Evolutionary conservation across 169 alveolate species (phyloP).

Genomic region (Plasmodium relictum): DNA sequence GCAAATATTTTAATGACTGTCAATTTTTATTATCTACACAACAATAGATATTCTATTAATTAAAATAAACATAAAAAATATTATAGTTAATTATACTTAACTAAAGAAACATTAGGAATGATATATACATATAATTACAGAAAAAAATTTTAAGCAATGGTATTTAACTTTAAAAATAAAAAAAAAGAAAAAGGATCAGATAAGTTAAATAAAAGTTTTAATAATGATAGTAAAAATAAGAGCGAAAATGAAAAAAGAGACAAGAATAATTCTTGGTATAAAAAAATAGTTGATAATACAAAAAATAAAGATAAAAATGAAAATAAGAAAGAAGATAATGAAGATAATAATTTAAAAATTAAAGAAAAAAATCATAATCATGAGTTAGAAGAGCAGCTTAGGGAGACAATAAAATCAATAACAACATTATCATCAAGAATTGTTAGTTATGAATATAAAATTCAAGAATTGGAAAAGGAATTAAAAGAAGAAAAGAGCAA

Average conservation of each 20-base stretch:
- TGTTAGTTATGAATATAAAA: slow-evolving; percentile 23
- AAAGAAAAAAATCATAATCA: neutral
- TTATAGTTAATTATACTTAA: no score
- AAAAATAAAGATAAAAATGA: slow-evolving; percentile 29
- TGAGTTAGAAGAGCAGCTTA: slow-evolving; percentile 51
- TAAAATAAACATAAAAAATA: no score
- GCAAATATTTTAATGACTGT: no score
- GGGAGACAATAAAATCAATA: slow-evolving; percentile 51
- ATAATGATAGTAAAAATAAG: slow-evolving; percentile 18
- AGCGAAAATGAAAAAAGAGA: slow-evolving; percentile 33
- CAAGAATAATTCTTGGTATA: slow-evolving; percentile 47
- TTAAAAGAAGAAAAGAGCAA: slow-evolving; percentile 41
- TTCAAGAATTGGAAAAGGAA: slow-evolving; percentile 60
- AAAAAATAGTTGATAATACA: slow-evolving; percentile 32
- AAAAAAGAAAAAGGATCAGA: slow-evolving; percentile 39
- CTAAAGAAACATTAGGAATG: no score
- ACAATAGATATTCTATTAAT: no score
- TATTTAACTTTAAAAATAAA: slow-evolving; percentile 41
- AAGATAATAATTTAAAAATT: neutral
- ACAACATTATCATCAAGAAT: slow-evolving; percentile 42
- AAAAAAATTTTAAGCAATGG: slow-evolving; percentile 2
- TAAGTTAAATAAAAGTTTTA: slow-evolving; percentile 3
- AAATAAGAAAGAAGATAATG: neutral
- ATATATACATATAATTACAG: no score
- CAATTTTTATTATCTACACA: no score